Conservation (phyloP, 2,329 filamentous ascomycete genomes). For the Penicillium janthinellum region DNA sequence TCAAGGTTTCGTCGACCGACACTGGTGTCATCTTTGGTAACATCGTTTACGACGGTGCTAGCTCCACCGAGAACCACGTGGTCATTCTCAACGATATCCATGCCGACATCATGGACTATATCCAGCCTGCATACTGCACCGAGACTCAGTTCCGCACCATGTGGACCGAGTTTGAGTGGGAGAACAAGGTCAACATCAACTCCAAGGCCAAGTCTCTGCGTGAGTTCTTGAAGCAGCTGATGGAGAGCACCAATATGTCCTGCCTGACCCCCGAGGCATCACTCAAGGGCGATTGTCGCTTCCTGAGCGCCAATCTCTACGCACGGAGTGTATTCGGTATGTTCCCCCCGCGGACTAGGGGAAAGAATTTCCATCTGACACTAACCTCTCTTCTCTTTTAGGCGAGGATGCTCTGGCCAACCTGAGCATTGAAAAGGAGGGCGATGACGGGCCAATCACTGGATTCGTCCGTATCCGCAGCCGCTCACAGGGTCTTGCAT, state of each 20-base stretch:
- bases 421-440: constrained; percentile 95
- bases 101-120: constrained; percentile 99
- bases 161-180: constrained; percentile 99
- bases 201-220: constrained; percentile 90
- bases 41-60: constrained; percentile 92
- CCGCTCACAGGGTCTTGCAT: constrained; percentile 88
- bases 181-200: constrained; percentile 99
- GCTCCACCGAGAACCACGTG: constrained; percentile 90
- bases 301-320: constrained; percentile 95
- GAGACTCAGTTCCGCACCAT: constrained; percentile 99
- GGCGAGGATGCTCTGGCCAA: constrained; percentile 98
- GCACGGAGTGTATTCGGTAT: constrained; percentile 96
- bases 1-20: constrained; percentile 97
- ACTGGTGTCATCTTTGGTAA: constrained; percentile 99
- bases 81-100: constrained; percentile 98
- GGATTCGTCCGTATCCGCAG: constrained; percentile 98
- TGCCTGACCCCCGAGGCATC: constrained; percentile 95
- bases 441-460: constrained; percentile 90
- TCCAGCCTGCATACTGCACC: constrained; percentile 92
- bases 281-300: constrained; percentile 95
- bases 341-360: constrained; percentile 37
- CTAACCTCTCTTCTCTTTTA: constrained; percentile 47
- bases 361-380: not conserved
- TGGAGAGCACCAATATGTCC: constrained; percentile 98
- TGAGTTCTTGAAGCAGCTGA: constrained; percentile 89